phyloP scores from a whole-genome alignment of 106 monocot genomes.

The Vanilla planifolia region DNA sequence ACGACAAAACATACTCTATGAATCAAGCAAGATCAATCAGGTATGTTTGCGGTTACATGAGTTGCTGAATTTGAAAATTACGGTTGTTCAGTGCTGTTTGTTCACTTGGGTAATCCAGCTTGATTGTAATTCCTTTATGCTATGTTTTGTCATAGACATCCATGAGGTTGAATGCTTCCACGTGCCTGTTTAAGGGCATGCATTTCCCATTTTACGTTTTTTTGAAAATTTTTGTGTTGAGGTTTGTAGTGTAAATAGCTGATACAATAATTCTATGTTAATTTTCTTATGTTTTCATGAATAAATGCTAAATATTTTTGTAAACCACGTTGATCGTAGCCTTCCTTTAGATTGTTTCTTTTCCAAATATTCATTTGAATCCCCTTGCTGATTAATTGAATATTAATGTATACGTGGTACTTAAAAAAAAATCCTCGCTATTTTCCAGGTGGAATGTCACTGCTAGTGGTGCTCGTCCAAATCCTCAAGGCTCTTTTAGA shows the following conservation, averaged over 20 bases:
- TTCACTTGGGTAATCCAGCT: neutral
- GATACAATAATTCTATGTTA: too few species aligned
- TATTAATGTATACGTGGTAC: neutral
- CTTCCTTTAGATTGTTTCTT: neutral
- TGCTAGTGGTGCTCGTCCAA: slow-evolving; percentile 76
- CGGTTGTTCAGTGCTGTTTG: slow-evolving; percentile 2
- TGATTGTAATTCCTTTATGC: neutral
- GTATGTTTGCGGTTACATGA: too few species aligned
- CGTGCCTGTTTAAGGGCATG: neutral
- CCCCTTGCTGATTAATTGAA: neutral
- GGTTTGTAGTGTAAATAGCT: too few species aligned
- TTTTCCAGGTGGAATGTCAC: slow-evolving; percentile 57
- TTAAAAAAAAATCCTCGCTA: neutral
- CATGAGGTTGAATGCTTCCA: too few species aligned
- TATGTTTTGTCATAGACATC: neutral
- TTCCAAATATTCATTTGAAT: neutral
- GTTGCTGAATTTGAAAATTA: neutral
- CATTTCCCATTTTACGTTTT: neutral
- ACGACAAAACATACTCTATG: slow-evolving; percentile 69
- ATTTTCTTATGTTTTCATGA: neutral
- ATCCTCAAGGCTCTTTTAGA: slow-evolving; percentile 78
- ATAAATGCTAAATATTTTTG: neutral
- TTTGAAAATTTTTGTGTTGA: too few species aligned
- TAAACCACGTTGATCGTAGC: neutral
- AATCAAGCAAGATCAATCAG: slow-evolving; percentile 78